phyloP scores from a whole-genome alignment of 2,329 filamentous ascomycete species.

The Davidsoniella neocaledoniae region DNA sequence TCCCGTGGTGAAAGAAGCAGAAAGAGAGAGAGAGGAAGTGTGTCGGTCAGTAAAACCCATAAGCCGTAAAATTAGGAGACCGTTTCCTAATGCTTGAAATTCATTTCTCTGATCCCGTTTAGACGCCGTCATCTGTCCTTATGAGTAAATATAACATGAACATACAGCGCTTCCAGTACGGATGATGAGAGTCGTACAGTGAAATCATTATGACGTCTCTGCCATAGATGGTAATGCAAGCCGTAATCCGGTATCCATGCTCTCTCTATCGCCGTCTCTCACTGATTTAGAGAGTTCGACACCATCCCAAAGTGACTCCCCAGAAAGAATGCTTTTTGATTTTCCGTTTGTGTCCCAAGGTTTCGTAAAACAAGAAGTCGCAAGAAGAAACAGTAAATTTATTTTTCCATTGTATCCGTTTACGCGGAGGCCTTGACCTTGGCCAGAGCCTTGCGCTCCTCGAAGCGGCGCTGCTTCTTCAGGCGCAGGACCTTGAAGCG shows the following conservation, averaged over 20 bases:
- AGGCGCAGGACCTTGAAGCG: conserved; percentile 99
- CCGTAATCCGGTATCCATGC: conserved; percentile 14
- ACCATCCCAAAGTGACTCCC: conserved; percentile 9
- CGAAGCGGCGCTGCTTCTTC: conserved; percentile 98
- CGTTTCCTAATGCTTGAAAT: conserved; percentile 14
- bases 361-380: conserved; percentile 12
- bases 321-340: conserved; percentile 13
- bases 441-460: conserved; percentile 89
- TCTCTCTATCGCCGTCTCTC: conserved; percentile 11
- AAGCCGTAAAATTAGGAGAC: conserved; percentile 13
- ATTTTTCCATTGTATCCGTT: conserved; percentile 26
- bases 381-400: conserved; percentile 15
- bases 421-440: conserved; percentile 78
- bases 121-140: conserved; percentile 45
- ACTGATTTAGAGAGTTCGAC: conserved; percentile 21
- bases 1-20: not conserved
- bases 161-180: conserved; percentile 46
- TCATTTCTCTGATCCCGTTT: conserved; percentile 39
- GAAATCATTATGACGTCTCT: conserved; percentile 31
- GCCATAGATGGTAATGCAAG: conserved; percentile 26
- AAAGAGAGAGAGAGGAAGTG: conserved; percentile 4
- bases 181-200: conserved; percentile 42
- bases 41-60: conserved; percentile 11
- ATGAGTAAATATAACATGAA: conserved; percentile 28
- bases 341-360: conserved; percentile 13